Evolutionary conservation across 176 grass and related monocot species (phyloP).

Genomic region (Stipa capillata): DNA sequence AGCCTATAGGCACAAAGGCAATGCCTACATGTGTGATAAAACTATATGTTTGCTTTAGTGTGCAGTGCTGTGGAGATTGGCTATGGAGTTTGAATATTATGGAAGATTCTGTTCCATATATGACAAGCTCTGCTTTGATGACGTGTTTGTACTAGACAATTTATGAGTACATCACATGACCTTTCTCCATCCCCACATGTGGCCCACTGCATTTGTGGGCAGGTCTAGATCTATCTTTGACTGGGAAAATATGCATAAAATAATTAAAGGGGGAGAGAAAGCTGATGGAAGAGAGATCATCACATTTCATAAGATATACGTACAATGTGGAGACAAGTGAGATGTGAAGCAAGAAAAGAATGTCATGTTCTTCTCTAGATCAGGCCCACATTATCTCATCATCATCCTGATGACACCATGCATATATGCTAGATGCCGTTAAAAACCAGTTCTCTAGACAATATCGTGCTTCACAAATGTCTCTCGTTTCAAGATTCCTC

Average conservation of each 20-base stretch:
- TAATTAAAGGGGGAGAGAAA: constrained; percentile 16
- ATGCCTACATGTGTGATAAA: constrained; percentile 16
- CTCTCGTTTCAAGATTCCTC: constrained; percentile 33
- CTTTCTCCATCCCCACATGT: constrained; percentile 78
- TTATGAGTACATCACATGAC: constrained; percentile 51
- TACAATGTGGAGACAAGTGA: constrained; percentile 14
- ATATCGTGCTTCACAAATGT: constrained; percentile 25
- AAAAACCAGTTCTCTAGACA: constrained; percentile 54
- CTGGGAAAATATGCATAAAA: constrained; percentile 38
- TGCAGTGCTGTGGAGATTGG: neutral
- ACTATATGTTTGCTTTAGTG: neutral
- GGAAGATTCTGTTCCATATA: too few species aligned
- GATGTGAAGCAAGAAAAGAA: constrained; percentile 28
- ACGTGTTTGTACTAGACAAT: too few species aligned
- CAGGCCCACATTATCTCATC: constrained; percentile 46
- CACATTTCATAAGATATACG: neutral
- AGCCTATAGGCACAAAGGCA: constrained; percentile 19
- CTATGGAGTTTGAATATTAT: neutral
- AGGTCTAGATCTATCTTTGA: constrained; percentile 96
- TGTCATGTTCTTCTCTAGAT: constrained; percentile 37
- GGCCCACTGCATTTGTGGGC: constrained; percentile 55
- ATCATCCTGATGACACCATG: constrained; percentile 8
- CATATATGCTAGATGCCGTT: constrained; percentile 36
- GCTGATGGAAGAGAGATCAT: constrained; percentile 12
- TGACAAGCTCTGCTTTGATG: too few species aligned